Evolutionary conservation across 768 basidiomycete species (phyloP).

Genomic region (Cyclocybe aegerita): DNA sequence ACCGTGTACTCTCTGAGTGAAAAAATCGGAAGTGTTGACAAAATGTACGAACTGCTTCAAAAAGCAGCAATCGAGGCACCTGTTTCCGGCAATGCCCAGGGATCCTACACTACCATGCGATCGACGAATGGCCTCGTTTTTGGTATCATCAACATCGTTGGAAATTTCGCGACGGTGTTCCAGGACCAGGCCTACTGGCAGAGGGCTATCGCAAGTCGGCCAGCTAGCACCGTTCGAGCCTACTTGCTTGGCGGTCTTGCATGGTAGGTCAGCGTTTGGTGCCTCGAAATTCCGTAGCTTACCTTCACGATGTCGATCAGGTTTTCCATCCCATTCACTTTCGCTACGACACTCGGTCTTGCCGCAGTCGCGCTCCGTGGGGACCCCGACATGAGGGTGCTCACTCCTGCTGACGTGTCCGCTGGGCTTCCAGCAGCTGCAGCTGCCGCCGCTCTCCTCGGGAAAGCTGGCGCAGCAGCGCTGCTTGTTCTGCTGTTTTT

Average conservation of each 20-base stretch:
- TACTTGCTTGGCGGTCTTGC: conserved; percentile 88
- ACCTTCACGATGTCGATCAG: too few relatives aligned
- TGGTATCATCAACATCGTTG: conserved; percentile 85
- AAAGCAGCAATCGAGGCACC: conserved; percentile 54
- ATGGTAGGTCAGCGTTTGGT: conserved; percentile 41
- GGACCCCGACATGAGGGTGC: conserved; percentile 50
- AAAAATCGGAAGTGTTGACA: conserved; percentile 75
- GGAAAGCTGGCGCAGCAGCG: conserved; percentile 76
- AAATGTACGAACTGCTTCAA: conserved; percentile 81
- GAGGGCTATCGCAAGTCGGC: conserved; percentile 84
- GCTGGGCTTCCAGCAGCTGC: conserved; percentile 89
- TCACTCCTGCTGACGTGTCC: conserved; percentile 64
- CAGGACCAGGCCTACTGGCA: conserved; percentile 86
- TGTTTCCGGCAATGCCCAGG: conserved; percentile 79
- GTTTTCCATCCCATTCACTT: conserved; percentile 83
- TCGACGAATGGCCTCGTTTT: conserved; percentile 80
- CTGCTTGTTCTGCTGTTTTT: conserved; percentile 85
- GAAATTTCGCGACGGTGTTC: conserved; percentile 69
- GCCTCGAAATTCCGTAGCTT: too few relatives aligned
- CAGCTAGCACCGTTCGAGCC: conserved; percentile 85
- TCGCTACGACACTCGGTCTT: conserved; percentile 87
- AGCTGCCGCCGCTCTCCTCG: conserved; percentile 79
- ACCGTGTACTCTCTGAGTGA: conserved; percentile 79
- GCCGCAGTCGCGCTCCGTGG: conserved; percentile 82
- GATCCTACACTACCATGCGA: conserved; percentile 82